Evolutionary conservation across 768 basidiomycete species (phyloP).

Genomic region (Podaxis carcinomalis): DNA sequence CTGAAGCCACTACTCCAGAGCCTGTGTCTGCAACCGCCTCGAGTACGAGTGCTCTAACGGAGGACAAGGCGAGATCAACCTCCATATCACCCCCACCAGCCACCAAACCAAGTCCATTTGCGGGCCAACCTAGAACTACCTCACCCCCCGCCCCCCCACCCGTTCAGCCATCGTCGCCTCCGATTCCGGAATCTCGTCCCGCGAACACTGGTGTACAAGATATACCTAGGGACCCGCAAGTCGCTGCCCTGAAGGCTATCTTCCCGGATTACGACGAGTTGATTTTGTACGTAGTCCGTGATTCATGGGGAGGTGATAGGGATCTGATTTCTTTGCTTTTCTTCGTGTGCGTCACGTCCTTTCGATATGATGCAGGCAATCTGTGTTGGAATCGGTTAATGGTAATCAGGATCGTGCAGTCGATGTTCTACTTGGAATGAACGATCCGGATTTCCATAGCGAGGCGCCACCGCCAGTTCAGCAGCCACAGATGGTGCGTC

Average conservation of each 20-base stretch:
- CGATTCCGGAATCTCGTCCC: neutral
- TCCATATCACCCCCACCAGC: neutral
- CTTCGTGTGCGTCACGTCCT: neutral
- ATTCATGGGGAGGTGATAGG: neutral
- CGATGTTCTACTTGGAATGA: constrained; percentile 79
- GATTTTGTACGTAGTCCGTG: constrained; percentile 48
- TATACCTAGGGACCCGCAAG: constrained; percentile 38
- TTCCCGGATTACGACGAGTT: constrained; percentile 78
- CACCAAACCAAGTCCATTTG: neutral
- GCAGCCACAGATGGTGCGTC: constrained; percentile 18
- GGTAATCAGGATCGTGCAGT: constrained; percentile 73
- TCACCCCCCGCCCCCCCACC: neutral
- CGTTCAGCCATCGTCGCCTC: neutral
- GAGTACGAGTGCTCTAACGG: neutral
- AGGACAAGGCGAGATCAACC: neutral
- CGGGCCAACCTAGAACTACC: neutral
- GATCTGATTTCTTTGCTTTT: neutral
- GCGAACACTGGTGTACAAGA: constrained; percentile 11
- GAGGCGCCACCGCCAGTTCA: constrained; percentile 26
- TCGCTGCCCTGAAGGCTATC: constrained; percentile 56
- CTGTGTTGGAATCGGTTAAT: constrained; percentile 69
- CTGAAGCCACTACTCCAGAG: neutral
- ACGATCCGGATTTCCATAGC: constrained; percentile 66
- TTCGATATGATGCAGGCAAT: constrained; percentile 36
- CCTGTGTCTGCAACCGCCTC: neutral